These are phyloP conservation scores for Ogataea pignaliae DNA, from an alignment of 805 yeast genomes.

Conservation along the genomic window DNA sequence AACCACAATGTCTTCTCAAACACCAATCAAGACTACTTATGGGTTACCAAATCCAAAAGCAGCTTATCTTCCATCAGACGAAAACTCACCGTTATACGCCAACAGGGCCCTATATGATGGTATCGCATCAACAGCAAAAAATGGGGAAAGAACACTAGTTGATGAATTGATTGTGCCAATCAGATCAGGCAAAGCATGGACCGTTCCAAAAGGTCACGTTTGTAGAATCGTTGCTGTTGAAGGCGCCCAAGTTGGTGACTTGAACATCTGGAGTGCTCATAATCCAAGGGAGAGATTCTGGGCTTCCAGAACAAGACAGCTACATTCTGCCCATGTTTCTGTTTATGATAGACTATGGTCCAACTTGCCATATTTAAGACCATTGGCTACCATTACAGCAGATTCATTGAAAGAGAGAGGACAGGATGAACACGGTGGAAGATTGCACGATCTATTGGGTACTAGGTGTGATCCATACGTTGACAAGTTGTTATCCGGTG, in stretches of 20 bases:
- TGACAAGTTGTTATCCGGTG: constrained; percentile 58
- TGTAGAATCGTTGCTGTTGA: constrained; percentile 60
- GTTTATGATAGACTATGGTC: constrained; percentile 64
- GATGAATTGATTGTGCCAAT: constrained; percentile 44
- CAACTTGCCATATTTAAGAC: constrained; percentile 59
- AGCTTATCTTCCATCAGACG: constrained; percentile 50
- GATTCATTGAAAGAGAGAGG: constrained; percentile 53
- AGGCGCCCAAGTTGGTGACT: constrained; percentile 70
- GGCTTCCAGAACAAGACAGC: constrained; percentile 66
- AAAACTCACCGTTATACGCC: constrained; percentile 49
- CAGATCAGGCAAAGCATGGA: constrained; percentile 57
- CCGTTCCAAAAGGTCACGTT: constrained; percentile 55
- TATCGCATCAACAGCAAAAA: constrained; percentile 33
- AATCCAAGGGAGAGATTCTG: constrained; percentile 63
- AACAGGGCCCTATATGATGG: constrained; percentile 42
- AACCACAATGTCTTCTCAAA: constrained; percentile 16
- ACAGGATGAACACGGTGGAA: constrained; percentile 61
- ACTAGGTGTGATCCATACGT: constrained; percentile 70
- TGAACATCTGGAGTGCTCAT: constrained; percentile 58
- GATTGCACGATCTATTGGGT: constrained; percentile 62
- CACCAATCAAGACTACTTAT: constrained; percentile 19
- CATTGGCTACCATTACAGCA: constrained; percentile 58
- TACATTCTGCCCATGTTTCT: constrained; percentile 60
- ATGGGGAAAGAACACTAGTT: constrained; percentile 38
- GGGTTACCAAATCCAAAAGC: constrained; percentile 41